Conservation (phyloP, 2,329 filamentous ascomycete species). For the Cladophialophora psammophila region DNA sequence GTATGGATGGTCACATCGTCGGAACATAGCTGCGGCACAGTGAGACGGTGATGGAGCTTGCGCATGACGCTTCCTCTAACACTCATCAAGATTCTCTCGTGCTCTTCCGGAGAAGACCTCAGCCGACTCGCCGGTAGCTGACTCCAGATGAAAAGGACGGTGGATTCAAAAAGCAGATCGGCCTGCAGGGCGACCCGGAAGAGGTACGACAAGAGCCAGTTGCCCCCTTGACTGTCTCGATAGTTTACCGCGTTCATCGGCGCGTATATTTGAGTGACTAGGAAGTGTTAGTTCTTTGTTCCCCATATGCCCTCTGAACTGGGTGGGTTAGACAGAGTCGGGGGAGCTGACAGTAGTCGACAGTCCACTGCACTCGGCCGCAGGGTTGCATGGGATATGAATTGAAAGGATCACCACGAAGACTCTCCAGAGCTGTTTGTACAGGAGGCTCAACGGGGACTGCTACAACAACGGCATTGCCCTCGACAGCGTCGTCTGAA, state of each 20-base stretch:
- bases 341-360: conserved; percentile 18
- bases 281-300: not conserved
- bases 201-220: conserved; percentile 17
- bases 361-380: conserved; percentile 12
- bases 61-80: conserved; percentile 15
- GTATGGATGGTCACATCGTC: conserved; percentile 26
- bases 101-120: conserved; percentile 11
- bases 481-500: not conserved
- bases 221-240: conserved; percentile 1
- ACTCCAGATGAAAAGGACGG: conserved; percentile 17
- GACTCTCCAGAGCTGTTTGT: not conserved
- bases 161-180: conserved; percentile 18
- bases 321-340: not conserved
- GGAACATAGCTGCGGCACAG: conserved; percentile 10
- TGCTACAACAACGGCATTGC: not conserved
- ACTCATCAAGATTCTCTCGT: conserved; percentile 6
- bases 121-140: conserved; percentile 2
- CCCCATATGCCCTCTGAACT: not conserved
- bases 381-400: conserved; percentile 17
- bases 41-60: conserved; percentile 23
- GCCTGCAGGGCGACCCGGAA: conserved; percentile 19
- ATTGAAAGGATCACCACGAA: conserved; percentile 25
- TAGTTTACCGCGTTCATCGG: conserved; percentile 10
- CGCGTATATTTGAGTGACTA: conserved; percentile 15
- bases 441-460: not conserved